phyloP scores from a whole-genome alignment of 768 basidiomycete genomes.

The Tricholoma terreum region DNA sequence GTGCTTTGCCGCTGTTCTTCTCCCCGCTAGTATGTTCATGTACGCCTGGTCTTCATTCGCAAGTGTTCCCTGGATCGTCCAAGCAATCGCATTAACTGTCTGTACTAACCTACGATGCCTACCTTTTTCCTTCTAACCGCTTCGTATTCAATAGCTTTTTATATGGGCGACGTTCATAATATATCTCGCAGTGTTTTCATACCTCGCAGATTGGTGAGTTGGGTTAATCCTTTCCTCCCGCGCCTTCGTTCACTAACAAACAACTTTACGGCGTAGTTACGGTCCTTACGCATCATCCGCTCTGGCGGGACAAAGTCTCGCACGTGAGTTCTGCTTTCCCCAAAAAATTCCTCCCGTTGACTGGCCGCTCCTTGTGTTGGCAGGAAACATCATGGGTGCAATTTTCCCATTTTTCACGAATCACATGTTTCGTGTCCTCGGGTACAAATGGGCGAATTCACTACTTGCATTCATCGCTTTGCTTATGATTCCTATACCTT shows the following conservation, averaged over 20 bases:
- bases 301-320: slow-evolving; percentile 63
- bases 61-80: slow-evolving; percentile 57
- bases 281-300: slow-evolving; percentile 67
- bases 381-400: slow-evolving; percentile 48
- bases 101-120: no score
- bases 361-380: no score
- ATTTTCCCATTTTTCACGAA: slow-evolving; percentile 62
- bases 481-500: slow-evolving; percentile 58
- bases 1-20: slow-evolving; percentile 49
- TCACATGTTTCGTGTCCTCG: slow-evolving; percentile 55
- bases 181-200: slow-evolving; percentile 58
- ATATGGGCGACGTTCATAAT: slow-evolving; percentile 50
- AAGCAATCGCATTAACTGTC: slow-evolving; percentile 16
- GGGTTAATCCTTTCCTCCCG: background rate
- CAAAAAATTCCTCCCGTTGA: no score
- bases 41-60: slow-evolving; percentile 66
- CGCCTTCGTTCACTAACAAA: background rate
- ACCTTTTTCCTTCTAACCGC: no score
- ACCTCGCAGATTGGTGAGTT: slow-evolving; percentile 64
- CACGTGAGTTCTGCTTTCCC: slow-evolving; percentile 39
- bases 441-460: slow-evolving; percentile 58
- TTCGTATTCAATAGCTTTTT: slow-evolving; percentile 35
- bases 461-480: slow-evolving; percentile 51
- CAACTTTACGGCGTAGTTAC: slow-evolving; percentile 31
- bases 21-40: slow-evolving; percentile 63